Conservation (phyloP, 805 yeast genomes). For the Cyberlindnera amylophila region DNA sequence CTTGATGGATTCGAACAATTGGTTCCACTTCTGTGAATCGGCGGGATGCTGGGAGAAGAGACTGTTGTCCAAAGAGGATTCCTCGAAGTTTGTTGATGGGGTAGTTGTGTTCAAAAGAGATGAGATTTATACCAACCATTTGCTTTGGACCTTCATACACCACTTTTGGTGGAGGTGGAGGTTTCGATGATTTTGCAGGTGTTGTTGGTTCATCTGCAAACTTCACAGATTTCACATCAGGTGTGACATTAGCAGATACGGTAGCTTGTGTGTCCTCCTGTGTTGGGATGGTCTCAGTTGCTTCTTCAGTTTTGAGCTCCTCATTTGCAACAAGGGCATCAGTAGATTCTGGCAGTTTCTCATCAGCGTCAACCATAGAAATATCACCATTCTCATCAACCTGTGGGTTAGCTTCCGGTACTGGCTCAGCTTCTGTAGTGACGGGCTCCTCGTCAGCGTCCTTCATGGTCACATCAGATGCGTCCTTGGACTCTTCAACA, state of each 20-base stretch:
- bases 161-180: conserved; percentile 19
- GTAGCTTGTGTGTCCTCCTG: not conserved
- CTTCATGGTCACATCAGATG: not conserved
- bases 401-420: too few relatives aligned
- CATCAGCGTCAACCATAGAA: too few relatives aligned
- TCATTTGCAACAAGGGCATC: too few relatives aligned
- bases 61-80: conserved; percentile 56
- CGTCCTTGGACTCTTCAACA: conserved; percentile 1
- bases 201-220: conserved; percentile 18
- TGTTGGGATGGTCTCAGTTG: not conserved
- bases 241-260: not conserved
- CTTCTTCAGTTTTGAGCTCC: not conserved
- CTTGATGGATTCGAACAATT: conserved; percentile 37
- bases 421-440: not conserved
- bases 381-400: too few relatives aligned
- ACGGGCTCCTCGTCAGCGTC: not conserved
- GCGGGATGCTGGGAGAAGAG: conserved; percentile 47
- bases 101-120: conserved; percentile 44
- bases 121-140: conserved; percentile 49
- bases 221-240: conserved; percentile 17
- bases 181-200: too few relatives aligned
- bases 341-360: too few relatives aligned
- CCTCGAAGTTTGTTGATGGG: conserved; percentile 4
- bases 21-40: conserved; percentile 55
- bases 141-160: conserved; percentile 68